Base-by-base conservation (phyloP, 2,329 filamentous ascomycete species). In the Chaetomium olivaceum region DNA sequence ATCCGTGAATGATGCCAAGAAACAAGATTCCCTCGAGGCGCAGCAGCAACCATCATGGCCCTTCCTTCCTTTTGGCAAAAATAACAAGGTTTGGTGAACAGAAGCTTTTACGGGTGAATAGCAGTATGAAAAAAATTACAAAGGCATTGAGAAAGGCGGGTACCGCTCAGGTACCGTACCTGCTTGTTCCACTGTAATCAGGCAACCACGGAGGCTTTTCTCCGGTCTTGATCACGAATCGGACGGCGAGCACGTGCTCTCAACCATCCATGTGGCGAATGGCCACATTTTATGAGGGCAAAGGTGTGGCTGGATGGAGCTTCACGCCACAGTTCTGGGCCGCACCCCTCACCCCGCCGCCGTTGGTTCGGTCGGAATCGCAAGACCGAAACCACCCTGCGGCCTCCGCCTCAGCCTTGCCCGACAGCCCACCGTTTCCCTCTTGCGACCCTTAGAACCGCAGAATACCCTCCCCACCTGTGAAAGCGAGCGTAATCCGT, bases 351-450 rank as follows among this genome's bases (percentile, higher is more conserved):
- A 36, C n/a, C 54, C 27, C 54, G 23, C 54, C 54, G 29, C 31
- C 23, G 54, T 57, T 57, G 54, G 51, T 8, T 31, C 16, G 23
- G 54, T 57, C 36, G 54, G 31, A 57, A 39, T 27, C 54, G 11
- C 54, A 57, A 36, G 33, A 36, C n/a, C 52, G 31, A 21, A 29
- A 29, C 51, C 25, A 27, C 14, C 8, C 51, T 36, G n/a, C 46
- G 21, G 48, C 31, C 33, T 54, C 50, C 59, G 31, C 48, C 48
- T 55, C 50, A 54, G 59, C 50, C 59, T 61, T 29, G 50, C 58
- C 58, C 29, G 16, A 33, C 25, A 59, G 39, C 25, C 43, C 16
- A 21, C 58, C 58, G 27, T 43, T 54, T 52, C 46, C 5, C 8
- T 4, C 21, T 54, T 23, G 33, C 50, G n/a, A 61, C 48, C 27